Percentiles rank a stretch among this genome's conserved stretches.
phyloP scores from a whole-genome alignment of 148 eudicot species.

The Fallopia convolvulus region DNA sequence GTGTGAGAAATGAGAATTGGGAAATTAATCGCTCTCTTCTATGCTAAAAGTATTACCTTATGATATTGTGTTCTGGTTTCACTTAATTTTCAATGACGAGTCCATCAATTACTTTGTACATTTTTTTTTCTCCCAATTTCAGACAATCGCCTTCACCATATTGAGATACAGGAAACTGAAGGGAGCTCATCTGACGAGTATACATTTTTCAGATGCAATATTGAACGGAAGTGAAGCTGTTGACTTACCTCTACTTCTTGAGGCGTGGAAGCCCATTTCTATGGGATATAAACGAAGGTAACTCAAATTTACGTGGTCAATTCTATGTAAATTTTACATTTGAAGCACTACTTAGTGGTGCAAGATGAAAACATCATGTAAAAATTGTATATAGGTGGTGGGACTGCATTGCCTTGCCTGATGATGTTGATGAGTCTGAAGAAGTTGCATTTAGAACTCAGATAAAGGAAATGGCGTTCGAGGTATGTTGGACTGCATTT shows the following conservation, averaged over 20 bases:
- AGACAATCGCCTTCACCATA: conserved; percentile 66
- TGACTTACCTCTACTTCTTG: conserved; percentile 47
- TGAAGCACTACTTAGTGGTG: not conserved
- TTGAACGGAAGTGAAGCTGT: conserved; percentile 14
- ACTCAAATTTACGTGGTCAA: not conserved
- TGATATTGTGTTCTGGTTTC: not conserved
- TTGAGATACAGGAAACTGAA: conserved; percentile 66
- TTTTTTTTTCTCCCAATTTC: conserved; percentile 14
- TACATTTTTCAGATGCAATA: conserved; percentile 16
- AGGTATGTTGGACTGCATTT: conserved; percentile 32
- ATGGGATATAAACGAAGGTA: conserved; percentile 91
- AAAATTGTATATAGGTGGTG: conserved; percentile 67
- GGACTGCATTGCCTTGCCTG: conserved; percentile 93
- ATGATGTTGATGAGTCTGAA: conserved; percentile 56
- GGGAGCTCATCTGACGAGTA: conserved; percentile 25
- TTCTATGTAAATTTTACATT: not conserved
- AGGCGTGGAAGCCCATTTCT: conserved; percentile 91
- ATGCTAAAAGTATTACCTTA: not conserved
- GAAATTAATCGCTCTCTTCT: not conserved
- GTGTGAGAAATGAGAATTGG: not conserved
- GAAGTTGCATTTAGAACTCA: conserved; percentile 71
- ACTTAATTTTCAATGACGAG: not conserved
- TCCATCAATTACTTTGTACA: not conserved
- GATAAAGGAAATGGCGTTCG: conserved; percentile 70
- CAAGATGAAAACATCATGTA: not conserved